Conservation (phyloP, 306 rosid species). For the Trifolium dubium region DNA sequence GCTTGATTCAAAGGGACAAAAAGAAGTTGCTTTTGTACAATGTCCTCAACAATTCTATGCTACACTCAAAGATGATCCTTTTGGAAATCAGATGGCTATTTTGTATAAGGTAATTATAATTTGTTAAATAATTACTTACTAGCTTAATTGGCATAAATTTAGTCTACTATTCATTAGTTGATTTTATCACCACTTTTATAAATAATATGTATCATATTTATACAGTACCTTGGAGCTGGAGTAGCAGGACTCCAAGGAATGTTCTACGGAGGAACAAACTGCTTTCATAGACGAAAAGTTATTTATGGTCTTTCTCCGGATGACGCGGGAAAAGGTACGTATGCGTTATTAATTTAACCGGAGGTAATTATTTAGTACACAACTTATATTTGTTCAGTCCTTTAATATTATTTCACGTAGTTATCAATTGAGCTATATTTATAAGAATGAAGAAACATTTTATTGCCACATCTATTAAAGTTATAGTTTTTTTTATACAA, state of each 20-base stretch:
- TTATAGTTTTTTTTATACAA: too few relatives aligned
- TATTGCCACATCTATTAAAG: too few relatives aligned
- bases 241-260: constrained; percentile 64
- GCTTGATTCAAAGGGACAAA: constrained; percentile 48
- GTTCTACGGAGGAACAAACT: constrained; percentile 57
- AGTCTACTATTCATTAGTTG: neutral
- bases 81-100: constrained; percentile 50
- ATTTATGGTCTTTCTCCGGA: constrained; percentile 63
- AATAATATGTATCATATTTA: neutral
- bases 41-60: constrained; percentile 59
- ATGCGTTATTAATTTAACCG: neutral
- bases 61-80: constrained; percentile 67
- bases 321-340: constrained; percentile 30
- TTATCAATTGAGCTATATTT: too few relatives aligned
- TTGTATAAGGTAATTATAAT: constrained; percentile 38
- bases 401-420: too few relatives aligned
- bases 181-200: neutral
- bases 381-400: too few relatives aligned
- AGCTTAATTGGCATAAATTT: neutral
- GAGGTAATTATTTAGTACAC: too few relatives aligned
- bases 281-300: constrained; percentile 66
- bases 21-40: constrained; percentile 65
- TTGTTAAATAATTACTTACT: neutral
- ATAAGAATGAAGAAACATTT: too few relatives aligned
- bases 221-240: constrained; percentile 48